Evolutionary conservation across 2,329 filamentous ascomycete species (phyloP).

Genomic region (Alternaria arborescens): DNA sequence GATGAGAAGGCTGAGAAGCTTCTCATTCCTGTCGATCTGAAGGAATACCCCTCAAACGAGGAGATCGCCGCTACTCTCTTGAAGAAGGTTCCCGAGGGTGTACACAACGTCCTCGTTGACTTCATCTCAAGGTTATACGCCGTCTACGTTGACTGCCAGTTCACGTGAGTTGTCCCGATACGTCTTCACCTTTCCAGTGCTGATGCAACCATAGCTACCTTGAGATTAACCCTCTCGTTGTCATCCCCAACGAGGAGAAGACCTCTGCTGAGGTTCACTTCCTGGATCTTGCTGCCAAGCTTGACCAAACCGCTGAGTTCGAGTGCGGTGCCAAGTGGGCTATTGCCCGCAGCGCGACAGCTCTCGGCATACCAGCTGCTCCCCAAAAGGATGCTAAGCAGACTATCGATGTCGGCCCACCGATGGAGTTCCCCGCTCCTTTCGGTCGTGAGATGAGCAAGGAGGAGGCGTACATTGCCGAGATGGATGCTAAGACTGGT

Average conservation of each 20-base stretch:
- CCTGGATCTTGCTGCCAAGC: conserved; percentile 97
- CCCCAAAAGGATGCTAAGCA: conserved; percentile 73
- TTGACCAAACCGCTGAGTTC: conserved; percentile 99
- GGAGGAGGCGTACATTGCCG: conserved; percentile 98
- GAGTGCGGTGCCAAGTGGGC: conserved; percentile 99
- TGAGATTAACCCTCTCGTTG: conserved; percentile 98
- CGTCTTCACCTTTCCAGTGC: conserved; percentile 10
- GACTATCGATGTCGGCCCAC: conserved; percentile 93
- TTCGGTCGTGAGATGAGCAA: conserved; percentile 99
- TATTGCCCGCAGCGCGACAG: conserved; percentile 87
- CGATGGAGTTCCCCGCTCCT: conserved; percentile 98
- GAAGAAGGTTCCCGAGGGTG: conserved; percentile 90
- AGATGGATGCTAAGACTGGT: conserved; percentile 99
- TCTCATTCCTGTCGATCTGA: conserved; percentile 93
- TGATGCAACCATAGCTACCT: conserved; percentile 69
- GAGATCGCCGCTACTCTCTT: conserved; percentile 85
- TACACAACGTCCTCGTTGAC: conserved; percentile 98
- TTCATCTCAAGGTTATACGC: conserved; percentile 99
- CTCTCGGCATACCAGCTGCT: conserved; percentile 80
- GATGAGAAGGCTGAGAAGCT: conserved; percentile 99
- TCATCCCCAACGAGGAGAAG: conserved; percentile 90
- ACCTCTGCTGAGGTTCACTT: conserved; percentile 97
- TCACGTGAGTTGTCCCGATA: conserved; percentile 66
- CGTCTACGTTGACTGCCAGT: conserved; percentile 99
- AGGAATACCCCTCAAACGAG: conserved; percentile 94